Evolutionary conservation across 108 stramenopile species (phyloP), one percentile per base, ranked within the genome.

Genomic region (Tribonema minus): DNA sequence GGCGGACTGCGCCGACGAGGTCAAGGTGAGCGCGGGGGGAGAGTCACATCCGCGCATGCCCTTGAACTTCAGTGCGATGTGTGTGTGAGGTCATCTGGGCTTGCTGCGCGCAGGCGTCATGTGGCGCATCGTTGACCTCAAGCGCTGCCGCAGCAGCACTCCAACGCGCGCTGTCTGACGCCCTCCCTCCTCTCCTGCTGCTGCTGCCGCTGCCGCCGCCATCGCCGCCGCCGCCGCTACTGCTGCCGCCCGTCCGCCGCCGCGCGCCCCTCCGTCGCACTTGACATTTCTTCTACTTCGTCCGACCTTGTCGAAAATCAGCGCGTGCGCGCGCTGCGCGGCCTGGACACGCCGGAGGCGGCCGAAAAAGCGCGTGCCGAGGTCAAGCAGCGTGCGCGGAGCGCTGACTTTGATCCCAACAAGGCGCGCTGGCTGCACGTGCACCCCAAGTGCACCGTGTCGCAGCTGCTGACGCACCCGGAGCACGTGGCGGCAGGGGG

Each of bases 401-500:
- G 29, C 12, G 63, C 12, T 30, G 29, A 30, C 25, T 12, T n/a
- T 15, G 12, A 15, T 29, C 9, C 9, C 25, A 26, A 9, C 63
- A 29, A 29, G 9, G 15, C 1, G 36, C 61, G 61, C 7, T 79
- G 77, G 77, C 67, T 68, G 34, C 77, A 68, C 31, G 59, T 79
- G 15, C 77, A 79, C 60, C 77, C 68, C 39, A 64, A 60, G 38
- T 79, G 77, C 60, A 79, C 68, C 1, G 33, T 79, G 36, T 6
- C 28, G 67, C n/a, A 46, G 26, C 35, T 58, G 31, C 58, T 77
- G 3, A 37, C 67, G 15, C 46, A 9, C 66, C 37, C 63, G 46
- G 76, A 37, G 6, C 68, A 77, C 67, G 76, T 77, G 0, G 76
- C 64, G 23, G 76, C 68, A 15, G 77, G 77, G 9, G 46, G 46